Evolutionary conservation across 2,329 filamentous ascomycete species (phyloP).

Genomic region (Metarhizium anisopliae): DNA sequence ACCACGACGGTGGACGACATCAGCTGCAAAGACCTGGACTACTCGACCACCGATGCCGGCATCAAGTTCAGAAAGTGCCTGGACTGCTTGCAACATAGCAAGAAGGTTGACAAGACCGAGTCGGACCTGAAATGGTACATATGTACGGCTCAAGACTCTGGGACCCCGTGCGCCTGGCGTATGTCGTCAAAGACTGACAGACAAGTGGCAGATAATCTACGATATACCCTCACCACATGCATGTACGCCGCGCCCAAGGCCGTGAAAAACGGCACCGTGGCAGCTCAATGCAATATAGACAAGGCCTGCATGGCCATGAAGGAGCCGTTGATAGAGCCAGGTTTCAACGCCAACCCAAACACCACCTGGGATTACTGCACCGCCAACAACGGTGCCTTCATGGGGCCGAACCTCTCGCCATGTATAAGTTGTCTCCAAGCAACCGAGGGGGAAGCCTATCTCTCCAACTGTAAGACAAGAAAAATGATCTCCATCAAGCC

Average conservation of each 20-base stretch:
- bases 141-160: conserved; percentile 26
- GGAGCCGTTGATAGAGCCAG: conserved; percentile 24
- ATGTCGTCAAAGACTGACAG: neutral
- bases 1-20: conserved; percentile 38
- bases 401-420: conserved; percentile 18
- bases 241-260: conserved; percentile 28
- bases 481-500: neutral
- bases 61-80: conserved; percentile 39
- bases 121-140: conserved; percentile 37
- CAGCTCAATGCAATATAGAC: conserved; percentile 34
- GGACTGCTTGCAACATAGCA: conserved; percentile 37
- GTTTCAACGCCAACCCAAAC: conserved; percentile 12
- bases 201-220: conserved; percentile 33
- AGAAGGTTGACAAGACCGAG: conserved; percentile 27
- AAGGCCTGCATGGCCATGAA: conserved; percentile 32
- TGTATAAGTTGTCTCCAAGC: conserved; percentile 36
- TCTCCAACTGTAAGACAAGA: conserved; percentile 38
- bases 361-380: conserved; percentile 32
- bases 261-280: conserved; percentile 18
- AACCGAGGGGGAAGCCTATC: conserved; percentile 29
- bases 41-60: conserved; percentile 25
- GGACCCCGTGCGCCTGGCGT: neutral
- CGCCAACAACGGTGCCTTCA: conserved; percentile 25
- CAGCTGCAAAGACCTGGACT: conserved; percentile 33
- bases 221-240: conserved; percentile 39